Conservation (phyloP, 371 early-diverging fungal species). For the Fennellomyces sp. region DNA sequence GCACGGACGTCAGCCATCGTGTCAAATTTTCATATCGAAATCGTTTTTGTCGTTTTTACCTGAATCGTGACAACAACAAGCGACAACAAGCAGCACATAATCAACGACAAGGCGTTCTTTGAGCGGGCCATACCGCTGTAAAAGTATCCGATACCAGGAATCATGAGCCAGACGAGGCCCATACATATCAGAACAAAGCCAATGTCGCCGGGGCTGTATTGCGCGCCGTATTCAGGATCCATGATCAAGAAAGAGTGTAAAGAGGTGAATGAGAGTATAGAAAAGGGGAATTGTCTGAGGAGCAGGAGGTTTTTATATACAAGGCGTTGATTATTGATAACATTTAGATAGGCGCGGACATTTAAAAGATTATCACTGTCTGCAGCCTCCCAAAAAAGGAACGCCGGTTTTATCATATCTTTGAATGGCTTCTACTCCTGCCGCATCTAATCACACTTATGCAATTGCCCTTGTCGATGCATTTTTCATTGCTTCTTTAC, state of each 20-base stretch:
- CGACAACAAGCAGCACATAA: slow-evolving; percentile 70
- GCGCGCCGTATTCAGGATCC: slow-evolving; percentile 10
- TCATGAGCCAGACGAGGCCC: slow-evolving; percentile 86
- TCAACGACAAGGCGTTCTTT: slow-evolving; percentile 80
- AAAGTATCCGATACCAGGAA: slow-evolving; percentile 87
- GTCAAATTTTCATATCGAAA: neutral
- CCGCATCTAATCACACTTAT: too few relatives aligned
- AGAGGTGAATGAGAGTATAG: neutral
- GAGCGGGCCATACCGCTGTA: slow-evolving; percentile 89
- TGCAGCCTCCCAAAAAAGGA: neutral
- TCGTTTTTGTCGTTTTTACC: slow-evolving; percentile 17
- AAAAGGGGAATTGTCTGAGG: neutral
- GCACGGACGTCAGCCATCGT: neutral
- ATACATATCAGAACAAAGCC: slow-evolving; percentile 72
- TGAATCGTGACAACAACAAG: slow-evolving; percentile 69
- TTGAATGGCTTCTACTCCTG: neutral
- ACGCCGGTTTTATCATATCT: neutral
- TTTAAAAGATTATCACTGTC: neutral
- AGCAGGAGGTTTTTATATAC: slow-evolving; percentile 14
- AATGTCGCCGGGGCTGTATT: slow-evolving; percentile 60
- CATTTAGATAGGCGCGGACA: neutral
- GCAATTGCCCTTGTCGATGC: too few relatives aligned
- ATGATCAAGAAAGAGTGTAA: neutral
- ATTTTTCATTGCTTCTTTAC: too few relatives aligned
- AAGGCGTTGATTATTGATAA: slow-evolving; percentile 1